phyloP scores from a whole-genome alignment of 768 basidiomycete species.

The Lenzites betulinus region DNA sequence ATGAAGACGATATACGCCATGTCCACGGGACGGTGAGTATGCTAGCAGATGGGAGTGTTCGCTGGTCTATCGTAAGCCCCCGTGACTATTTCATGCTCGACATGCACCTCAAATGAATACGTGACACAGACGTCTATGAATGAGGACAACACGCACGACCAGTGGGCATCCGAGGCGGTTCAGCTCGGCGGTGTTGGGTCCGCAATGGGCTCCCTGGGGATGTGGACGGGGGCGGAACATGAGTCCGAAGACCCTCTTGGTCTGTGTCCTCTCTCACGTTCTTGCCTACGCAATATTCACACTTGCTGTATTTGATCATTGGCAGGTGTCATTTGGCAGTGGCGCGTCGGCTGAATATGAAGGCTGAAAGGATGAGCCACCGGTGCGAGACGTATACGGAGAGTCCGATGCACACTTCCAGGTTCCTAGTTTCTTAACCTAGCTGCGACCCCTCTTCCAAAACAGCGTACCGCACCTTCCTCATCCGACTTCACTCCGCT shows the following conservation, averaged over 20 bases:
- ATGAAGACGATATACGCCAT: conserved; percentile 37
- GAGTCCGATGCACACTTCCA: neutral
- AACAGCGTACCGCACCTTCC: neutral
- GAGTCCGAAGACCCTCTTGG: conserved; percentile 47
- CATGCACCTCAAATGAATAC: neutral
- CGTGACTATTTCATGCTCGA: neutral
- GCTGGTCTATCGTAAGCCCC: conserved; percentile 51
- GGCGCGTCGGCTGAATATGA: conserved; percentile 39
- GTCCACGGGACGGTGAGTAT: conserved; percentile 49
- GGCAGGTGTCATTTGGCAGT: conserved; percentile 44
- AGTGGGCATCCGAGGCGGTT: conserved; percentile 59
- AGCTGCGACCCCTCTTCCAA: neutral
- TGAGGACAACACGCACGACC: conserved; percentile 32
- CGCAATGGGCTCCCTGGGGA: conserved; percentile 52
- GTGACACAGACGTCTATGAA: neutral
- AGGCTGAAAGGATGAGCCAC: neutral
- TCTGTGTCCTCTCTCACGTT: conserved; percentile 18
- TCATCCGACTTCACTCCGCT: neutral
- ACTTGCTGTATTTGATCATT: neutral
- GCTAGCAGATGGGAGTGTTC: conserved; percentile 49
- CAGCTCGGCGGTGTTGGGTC: conserved; percentile 59
- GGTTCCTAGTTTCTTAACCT: neutral
- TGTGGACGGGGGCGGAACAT: conserved; percentile 57
- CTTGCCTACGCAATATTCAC: neutral
- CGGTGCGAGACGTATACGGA: neutral